Evolutionary conservation across 2,329 filamentous ascomycete genomes (phyloP).

Genomic region (Fusarium longipes): DNA sequence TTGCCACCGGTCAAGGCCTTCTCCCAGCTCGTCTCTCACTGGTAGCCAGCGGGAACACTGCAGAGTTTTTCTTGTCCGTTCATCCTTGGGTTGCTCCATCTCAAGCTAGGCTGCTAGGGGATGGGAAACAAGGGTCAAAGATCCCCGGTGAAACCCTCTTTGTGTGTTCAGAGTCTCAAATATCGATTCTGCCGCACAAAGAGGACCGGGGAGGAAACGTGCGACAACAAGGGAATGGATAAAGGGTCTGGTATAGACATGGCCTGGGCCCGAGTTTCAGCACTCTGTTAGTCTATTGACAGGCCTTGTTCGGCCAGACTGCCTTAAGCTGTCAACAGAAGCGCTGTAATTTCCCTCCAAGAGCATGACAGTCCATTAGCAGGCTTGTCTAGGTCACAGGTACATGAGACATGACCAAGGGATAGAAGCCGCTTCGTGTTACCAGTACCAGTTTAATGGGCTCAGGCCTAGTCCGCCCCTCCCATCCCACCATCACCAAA

Average conservation of each 20-base stretch:
- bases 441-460: constrained; percentile 35
- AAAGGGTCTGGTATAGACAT: constrained; percentile 21
- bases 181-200: constrained; percentile 18
- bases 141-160: constrained; percentile 33
- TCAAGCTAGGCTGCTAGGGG: constrained; percentile 8
- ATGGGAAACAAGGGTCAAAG: constrained; percentile 28
- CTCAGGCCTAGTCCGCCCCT: constrained; percentile 22
- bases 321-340: constrained; percentile 37
- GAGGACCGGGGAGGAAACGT: constrained; percentile 6
- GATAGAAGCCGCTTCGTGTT: constrained; percentile 18
- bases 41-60: constrained; percentile 13
- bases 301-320: constrained; percentile 32
- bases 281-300: constrained; percentile 21
- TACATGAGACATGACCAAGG: constrained; percentile 35
- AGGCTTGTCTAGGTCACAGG: constrained; percentile 32
- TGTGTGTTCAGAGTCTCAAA: constrained; percentile 31
- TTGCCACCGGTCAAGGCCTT: constrained; percentile 20
- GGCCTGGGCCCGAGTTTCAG: constrained; percentile 32
- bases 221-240: constrained; percentile 19
- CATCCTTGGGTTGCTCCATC: constrained; percentile 8
- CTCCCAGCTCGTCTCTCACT: constrained; percentile 5
- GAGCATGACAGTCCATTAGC: constrained; percentile 15
- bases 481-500: constrained; percentile 35
- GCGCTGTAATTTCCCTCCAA: constrained; percentile 41
- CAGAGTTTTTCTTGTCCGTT: constrained; percentile 30